phyloP scores from a whole-genome alignment of 2,329 filamentous ascomycete species.

The Xylaria sp. region DNA sequence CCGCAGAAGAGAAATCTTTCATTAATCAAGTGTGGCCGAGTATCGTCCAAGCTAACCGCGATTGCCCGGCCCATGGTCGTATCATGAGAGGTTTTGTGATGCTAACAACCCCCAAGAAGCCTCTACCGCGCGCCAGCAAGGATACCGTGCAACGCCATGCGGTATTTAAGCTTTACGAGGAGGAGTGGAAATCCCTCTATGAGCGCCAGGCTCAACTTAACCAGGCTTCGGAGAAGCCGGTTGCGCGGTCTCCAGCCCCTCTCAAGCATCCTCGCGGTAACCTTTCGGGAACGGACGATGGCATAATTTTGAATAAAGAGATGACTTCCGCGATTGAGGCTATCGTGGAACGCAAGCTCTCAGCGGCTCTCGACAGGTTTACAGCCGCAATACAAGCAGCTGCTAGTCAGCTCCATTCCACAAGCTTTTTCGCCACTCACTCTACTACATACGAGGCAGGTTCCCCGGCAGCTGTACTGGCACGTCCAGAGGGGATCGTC shows the following conservation, averaged over 20 bases:
- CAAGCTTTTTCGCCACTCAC: not conserved
- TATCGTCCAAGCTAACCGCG: conserved; percentile 1
- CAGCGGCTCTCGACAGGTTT: conserved; percentile 2
- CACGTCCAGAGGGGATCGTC: not conserved
- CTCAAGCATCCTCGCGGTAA: not conserved
- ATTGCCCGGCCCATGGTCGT: not conserved
- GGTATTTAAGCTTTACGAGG: conserved; percentile 19
- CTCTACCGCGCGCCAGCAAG: conserved; percentile 6
- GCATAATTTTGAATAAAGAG: not conserved
- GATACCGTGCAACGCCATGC: conserved; percentile 10
- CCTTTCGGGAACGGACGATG: not conserved
- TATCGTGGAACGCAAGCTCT: not conserved
- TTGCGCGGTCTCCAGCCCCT: not conserved
- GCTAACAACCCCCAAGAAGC: conserved; percentile 4
- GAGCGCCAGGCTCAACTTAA: not conserved
- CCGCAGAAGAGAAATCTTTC: not conserved
- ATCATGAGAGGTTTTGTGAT: conserved; percentile 12
- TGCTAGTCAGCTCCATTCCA: conserved; percentile 3
- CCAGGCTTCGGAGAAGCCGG: not conserved
- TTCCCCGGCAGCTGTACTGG: not conserved
- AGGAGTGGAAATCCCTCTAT: conserved; percentile 21
- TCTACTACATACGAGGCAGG: not conserved
- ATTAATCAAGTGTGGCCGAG: not conserved
- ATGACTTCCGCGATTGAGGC: not conserved
- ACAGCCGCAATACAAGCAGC: not conserved